Base-by-base conservation (phyloP, 345 rosid genomes). In the Lenwebbia sp. region DNA sequence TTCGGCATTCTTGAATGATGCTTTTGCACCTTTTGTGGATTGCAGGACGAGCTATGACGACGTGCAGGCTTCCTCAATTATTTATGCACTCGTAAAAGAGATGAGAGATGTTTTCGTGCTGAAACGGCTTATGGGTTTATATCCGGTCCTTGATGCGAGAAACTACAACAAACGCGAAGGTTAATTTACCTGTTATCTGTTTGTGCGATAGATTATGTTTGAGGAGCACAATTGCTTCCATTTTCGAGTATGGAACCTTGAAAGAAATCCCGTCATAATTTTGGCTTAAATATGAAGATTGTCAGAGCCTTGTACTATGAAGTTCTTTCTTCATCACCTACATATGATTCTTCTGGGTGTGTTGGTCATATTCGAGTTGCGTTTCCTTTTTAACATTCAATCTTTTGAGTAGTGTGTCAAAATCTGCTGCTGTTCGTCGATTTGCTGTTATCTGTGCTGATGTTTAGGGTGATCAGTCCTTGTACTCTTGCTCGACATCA, bases 41-140 rank as follows among this genome's bases (percentile, higher is more conserved):
- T 60, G 90, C 88, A 93, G 94, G 95, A 93, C 91, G 94, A 93
- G 86, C 91, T 93, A 4, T 93, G 89, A 93, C 82, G 65, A 37
- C 13, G 2, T 70, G 81, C 81, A 70, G 81, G 41, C 40, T 37
- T 70, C 81, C 26, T 70, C 81, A 19, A 19, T 70, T 5, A 7
- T 70, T 70, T 70, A 33, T 70, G 81, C 81, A 37, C 47, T 37
- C 25, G 22, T 70, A 70, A 19, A 33, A 19, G 14, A 70, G 81
- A 70, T 10, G 47, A 70, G 81, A 37, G 47, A 70, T 70, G 47
- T 0, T 70, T 10, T 70, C 13, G 81, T 70, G 81, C 81, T 70
- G 47, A 70, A 37, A 70, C 81, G 9, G 81, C 47, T 19, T 33
- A 70, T 70, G 81, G 47, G 47, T 37, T 9, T 70, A 9, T 37